These are phyloP conservation scores for Chrysoporthe puriensis DNA, from an alignment of 2,329 filamentous ascomycete species.

Conservation along the genomic window DNA sequence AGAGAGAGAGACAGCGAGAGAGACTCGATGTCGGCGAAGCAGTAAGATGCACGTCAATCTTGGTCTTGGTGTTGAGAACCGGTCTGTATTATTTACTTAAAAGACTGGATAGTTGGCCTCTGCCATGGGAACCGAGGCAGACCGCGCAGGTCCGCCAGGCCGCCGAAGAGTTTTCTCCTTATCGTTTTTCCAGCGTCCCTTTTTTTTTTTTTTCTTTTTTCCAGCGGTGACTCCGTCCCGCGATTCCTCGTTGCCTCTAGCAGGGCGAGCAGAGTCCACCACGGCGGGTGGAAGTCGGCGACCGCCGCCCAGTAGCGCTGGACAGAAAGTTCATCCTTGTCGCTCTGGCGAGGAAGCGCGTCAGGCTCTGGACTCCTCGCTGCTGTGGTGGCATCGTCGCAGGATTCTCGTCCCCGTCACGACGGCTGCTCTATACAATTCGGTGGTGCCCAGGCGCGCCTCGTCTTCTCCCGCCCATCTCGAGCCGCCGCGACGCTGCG, in stretches of 20 bases:
- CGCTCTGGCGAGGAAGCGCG: background rate
- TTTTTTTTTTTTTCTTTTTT: background rate
- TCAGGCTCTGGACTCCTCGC: background rate
- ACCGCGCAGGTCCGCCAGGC: background rate
- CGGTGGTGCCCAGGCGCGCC: too few relatives aligned
- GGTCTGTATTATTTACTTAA: background rate
- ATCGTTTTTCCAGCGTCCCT: background rate
- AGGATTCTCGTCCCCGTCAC: too few relatives aligned
- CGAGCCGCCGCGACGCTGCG: too few relatives aligned
- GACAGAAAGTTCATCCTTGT: constrained; percentile 14
- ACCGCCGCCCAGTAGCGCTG: constrained; percentile 19
- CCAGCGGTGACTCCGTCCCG: background rate
- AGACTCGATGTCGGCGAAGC: background rate
- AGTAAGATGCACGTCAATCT: background rate
- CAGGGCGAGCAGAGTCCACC: constrained; percentile 7
- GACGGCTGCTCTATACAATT: too few relatives aligned
- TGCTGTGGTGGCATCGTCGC: background rate
- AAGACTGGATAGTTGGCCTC: background rate
- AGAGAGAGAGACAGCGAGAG: background rate
- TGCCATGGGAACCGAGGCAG: background rate
- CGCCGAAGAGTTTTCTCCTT: background rate
- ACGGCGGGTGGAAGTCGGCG: constrained; percentile 9
- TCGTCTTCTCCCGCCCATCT: too few relatives aligned
- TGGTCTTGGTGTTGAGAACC: background rate
- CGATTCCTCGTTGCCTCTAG: constrained; percentile 11